Evolutionary conservation across 176 grass and related monocot species (phyloP).

Genomic region (Carex parvula): DNA sequence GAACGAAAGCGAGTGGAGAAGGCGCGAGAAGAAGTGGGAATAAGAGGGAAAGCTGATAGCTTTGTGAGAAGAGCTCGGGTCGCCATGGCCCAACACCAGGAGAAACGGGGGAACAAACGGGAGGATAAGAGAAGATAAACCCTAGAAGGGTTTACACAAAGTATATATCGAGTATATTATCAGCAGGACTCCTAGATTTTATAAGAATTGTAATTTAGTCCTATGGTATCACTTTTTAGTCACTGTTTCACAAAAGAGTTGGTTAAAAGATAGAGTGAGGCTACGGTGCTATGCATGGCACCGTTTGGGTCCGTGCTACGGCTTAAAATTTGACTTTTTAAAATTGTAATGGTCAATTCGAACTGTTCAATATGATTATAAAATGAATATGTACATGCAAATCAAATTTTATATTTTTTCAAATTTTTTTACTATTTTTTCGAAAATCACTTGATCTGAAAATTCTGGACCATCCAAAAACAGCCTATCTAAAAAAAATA

Average conservation of each 20-base stretch:
- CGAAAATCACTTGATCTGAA: too few species aligned
- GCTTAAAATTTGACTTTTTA: too few species aligned
- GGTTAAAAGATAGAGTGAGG: too few species aligned
- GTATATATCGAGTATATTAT: not conserved
- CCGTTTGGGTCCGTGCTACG: too few species aligned
- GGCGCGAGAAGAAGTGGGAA: not conserved
- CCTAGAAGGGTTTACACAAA: not conserved
- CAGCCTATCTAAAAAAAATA: too few species aligned
- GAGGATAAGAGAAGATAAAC: slow-evolving; percentile 19
- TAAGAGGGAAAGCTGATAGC: slow-evolving; percentile 11
- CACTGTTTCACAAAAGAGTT: not conserved
- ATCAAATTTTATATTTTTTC: too few species aligned
- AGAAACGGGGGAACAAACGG: not conserved
- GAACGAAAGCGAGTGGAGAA: not conserved
- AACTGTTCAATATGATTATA: too few species aligned
- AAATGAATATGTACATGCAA: too few species aligned
- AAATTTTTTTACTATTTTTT: too few species aligned
- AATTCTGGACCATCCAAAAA: too few species aligned
- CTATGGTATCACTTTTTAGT: not conserved
- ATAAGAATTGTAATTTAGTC: not conserved
- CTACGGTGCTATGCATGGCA: too few species aligned
- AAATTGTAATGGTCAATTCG: too few species aligned
- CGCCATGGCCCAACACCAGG: slow-evolving; percentile 16
- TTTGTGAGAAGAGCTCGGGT: slow-evolving; percentile 23
- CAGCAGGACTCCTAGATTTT: not conserved